phyloP scores from a whole-genome alignment of 164 flowering plant species.

The Stephania japonica region DNA sequence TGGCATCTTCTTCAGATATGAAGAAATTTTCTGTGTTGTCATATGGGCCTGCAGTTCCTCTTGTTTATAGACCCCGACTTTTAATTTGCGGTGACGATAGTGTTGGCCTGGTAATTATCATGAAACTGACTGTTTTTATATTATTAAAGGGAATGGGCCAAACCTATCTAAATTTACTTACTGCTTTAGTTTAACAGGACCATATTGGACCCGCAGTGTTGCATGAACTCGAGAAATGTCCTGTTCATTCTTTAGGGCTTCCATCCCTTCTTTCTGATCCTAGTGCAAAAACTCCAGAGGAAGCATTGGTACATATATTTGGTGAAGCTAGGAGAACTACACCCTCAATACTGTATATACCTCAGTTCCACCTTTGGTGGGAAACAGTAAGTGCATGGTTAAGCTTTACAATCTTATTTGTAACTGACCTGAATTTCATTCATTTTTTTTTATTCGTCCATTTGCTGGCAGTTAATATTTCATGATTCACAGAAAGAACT shows the following conservation, averaged over 20 bases:
- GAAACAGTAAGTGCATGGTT: slow-evolving; percentile 68
- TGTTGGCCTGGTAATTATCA: slow-evolving; percentile 79
- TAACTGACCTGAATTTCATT: background rate
- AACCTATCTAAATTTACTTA: slow-evolving; percentile 46
- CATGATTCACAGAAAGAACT: background rate
- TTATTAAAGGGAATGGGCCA: background rate
- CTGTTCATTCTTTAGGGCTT: slow-evolving; percentile 94
- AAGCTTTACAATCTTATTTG: background rate
- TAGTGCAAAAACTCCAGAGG: slow-evolving; percentile 98
- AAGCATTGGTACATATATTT: slow-evolving; percentile 94
- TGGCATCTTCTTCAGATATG: slow-evolving; percentile 49
- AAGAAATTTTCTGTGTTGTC: slow-evolving; percentile 67
- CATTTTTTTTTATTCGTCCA: background rate
- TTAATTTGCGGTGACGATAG: slow-evolving; percentile 73
- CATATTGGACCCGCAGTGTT: slow-evolving; percentile 98
- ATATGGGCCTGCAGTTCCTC: slow-evolving; percentile 81
- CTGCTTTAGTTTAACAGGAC: slow-evolving; percentile 78
- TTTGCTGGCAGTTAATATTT: background rate
- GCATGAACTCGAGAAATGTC: slow-evolving; percentile 97
- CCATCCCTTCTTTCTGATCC: slow-evolving; percentile 98
- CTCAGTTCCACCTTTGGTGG: slow-evolving; percentile 97
- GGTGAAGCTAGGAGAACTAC: slow-evolving; percentile 97
- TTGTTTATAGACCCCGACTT: slow-evolving; percentile 91
- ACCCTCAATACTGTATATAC: slow-evolving; percentile 87
- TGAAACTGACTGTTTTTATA: slow-evolving; percentile 11